phyloP scores from a whole-genome alignment of 23 red algal species.

The Gracilaria domingensis region DNA sequence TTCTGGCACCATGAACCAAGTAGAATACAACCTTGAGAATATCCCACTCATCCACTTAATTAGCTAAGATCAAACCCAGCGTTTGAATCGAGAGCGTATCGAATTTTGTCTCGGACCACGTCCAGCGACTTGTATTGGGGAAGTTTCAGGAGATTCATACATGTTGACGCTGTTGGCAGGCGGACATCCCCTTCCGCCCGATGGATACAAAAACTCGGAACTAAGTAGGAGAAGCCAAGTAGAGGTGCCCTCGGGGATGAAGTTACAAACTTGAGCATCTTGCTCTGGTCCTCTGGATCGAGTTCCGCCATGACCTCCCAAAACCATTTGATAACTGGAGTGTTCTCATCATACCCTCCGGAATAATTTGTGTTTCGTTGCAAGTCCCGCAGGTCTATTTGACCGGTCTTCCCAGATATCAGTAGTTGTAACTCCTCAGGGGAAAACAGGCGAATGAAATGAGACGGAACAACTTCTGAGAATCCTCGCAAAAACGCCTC shows the following conservation, averaged over 20 bases:
- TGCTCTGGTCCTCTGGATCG: constrained; percentile 75
- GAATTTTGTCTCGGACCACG: constrained; percentile 84
- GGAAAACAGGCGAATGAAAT: constrained; percentile 90
- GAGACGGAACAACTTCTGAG: constrained; percentile 79
- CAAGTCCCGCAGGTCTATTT: constrained; percentile 87
- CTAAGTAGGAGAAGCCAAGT: constrained; percentile 94
- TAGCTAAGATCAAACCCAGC: constrained; percentile 96
- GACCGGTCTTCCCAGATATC: constrained; percentile 77
- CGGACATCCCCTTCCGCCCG: constrained; percentile 90
- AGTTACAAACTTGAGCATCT: constrained; percentile 97
- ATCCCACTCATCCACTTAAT: not conserved
- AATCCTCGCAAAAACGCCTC: constrained; percentile 87
- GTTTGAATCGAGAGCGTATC: constrained; percentile 84
- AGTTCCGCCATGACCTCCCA: constrained; percentile 86
- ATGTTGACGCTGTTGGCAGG: constrained; percentile 93
- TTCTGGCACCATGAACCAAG: not conserved
- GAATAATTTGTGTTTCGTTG: constrained; percentile 82
- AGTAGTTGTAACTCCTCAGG: constrained; percentile 90
- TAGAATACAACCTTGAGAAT: not conserved
- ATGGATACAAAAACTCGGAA: constrained; percentile 96
- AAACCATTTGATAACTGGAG: constrained; percentile 83
- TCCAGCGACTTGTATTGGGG: constrained; percentile 80
- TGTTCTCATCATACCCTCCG: constrained; percentile 90
- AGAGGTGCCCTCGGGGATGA: constrained; percentile 92
- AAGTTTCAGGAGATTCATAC: constrained; percentile 99